These are phyloP conservation scores for Cryptomeria japonica DNA, from an alignment of 75 land plant species.

Conservation along the genomic window DNA sequence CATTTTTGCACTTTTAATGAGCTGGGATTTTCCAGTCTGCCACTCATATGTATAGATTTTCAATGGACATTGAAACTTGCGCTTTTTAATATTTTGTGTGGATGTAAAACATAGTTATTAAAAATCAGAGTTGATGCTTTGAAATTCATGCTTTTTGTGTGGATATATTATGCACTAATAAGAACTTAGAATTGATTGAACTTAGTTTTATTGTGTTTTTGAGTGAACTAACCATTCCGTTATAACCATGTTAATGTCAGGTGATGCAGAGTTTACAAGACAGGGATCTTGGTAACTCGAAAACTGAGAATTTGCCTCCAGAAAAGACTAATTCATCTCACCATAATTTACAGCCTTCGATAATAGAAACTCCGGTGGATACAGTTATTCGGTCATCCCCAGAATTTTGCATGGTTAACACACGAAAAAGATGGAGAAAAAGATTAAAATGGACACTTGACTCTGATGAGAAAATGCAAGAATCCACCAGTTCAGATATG, in stretches of 20 bases:
- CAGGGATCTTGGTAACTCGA: background rate
- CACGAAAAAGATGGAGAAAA: background rate
- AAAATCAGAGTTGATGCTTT: background rate
- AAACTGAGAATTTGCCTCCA: background rate
- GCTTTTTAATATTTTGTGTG: too few relatives aligned
- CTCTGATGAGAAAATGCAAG: background rate
- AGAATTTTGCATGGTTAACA: background rate
- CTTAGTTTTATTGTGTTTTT: background rate
- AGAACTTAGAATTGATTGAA: background rate
- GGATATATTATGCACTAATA: background rate
- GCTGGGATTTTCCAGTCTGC: background rate
- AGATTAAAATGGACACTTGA: background rate
- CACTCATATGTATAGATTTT: too few relatives aligned
- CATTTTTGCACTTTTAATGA: background rate
- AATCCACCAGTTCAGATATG: background rate
- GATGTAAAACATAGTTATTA: too few relatives aligned
- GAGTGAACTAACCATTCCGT: background rate
- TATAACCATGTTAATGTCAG: background rate
- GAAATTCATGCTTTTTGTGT: background rate
- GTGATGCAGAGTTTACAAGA: background rate
- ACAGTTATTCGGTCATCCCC: background rate
- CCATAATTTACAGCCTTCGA: background rate
- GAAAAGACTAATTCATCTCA: background rate
- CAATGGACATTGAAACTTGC: too few relatives aligned
- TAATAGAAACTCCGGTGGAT: background rate